Evolutionary conservation across 1,139 yeast species (phyloP), one percentile per base, ranked within the genome.

Genomic region (Blastobotrys aristatus): DNA sequence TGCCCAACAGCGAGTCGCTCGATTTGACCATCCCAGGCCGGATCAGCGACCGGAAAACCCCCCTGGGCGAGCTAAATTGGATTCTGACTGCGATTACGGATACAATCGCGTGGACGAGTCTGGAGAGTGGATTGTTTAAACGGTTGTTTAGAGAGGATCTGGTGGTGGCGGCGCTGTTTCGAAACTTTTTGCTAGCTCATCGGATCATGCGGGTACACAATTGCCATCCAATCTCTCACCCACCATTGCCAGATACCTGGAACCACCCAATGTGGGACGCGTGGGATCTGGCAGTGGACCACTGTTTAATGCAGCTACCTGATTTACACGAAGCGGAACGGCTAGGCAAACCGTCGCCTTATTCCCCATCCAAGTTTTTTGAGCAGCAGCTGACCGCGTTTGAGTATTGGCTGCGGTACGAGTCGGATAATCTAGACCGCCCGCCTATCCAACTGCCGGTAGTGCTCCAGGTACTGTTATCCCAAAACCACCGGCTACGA

Each of bases 51-150:
- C 76, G 98, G 59, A 74, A 96, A 55, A 94, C 98, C 0, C 97
- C 98, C 0, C 69, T 92, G 38, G 99, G 98, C 22, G 98, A 94
- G 64, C 74, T 92, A 50, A 89, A 89, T 63, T 94, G 98, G 97
- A 92, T 92, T 32, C 92, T 92, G 66, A 94, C 97, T 1, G 97
- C 98, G 3, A 89, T 92, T 36, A 92, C 98, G 2, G 99, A 92
- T 66, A 92, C 97, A 0, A 92, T 92, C 52, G 98, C 98, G 4
- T 94, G 98, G 97, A 88, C 96, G 0, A 79, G 92, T 1, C 69
- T 94, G 42, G 89, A 95, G 1, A 74, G 96, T 51, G 90, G 95
- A 0, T 71, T 92, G 37, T 92, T 94, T 71, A 90, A 90, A 61
- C 76, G 92, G 48, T 73, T 94, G 18, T 92, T 94, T 61, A 76